Conservation (phyloP, 1,284 basidiomycete genomes). For the Bondarzewia mesenterica region DNA sequence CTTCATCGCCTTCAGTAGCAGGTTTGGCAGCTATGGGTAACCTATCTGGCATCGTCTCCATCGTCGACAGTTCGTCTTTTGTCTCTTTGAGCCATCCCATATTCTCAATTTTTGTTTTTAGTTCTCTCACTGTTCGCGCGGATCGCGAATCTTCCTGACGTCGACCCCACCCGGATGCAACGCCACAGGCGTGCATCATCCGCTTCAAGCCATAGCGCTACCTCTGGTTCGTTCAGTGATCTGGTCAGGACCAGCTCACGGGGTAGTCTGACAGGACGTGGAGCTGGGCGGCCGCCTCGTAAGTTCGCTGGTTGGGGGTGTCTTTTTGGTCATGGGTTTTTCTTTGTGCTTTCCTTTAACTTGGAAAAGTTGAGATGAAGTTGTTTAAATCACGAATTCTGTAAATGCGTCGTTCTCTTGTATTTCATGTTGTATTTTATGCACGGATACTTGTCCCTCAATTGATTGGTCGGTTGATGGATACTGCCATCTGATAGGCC, state of each 20-base stretch:
- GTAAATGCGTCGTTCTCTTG: background rate
- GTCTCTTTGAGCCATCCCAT: background rate
- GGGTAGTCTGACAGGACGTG: conserved; percentile 6
- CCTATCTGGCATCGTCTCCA: conserved; percentile 66
- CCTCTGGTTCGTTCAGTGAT: conserved; percentile 4
- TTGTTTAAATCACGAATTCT: too few relatives aligned
- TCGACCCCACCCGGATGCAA: conserved; percentile 67
- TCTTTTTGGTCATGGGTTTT: too few relatives aligned
- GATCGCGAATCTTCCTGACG: conserved; percentile 56
- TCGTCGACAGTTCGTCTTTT: conserved; percentile 58
- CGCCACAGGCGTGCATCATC: conserved; percentile 69
- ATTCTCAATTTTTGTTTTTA: background rate
- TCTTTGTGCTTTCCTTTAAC: too few relatives aligned
- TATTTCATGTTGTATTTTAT: background rate
- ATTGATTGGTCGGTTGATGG: too few relatives aligned
- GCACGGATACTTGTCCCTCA: too few relatives aligned
- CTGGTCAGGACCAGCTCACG: conserved; percentile 9
- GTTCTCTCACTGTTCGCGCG: conserved; percentile 70
- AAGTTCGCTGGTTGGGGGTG: background rate
- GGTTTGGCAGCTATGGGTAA: conserved; percentile 26
- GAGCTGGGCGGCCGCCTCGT: background rate
- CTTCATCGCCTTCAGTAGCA: conserved; percentile 28
- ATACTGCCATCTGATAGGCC: too few relatives aligned
- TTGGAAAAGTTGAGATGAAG: too few relatives aligned
- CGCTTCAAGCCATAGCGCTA: conserved; percentile 28